Conservation (phyloP, 768 basidiomycete genomes). For the Gymnopilus dilepis region DNA sequence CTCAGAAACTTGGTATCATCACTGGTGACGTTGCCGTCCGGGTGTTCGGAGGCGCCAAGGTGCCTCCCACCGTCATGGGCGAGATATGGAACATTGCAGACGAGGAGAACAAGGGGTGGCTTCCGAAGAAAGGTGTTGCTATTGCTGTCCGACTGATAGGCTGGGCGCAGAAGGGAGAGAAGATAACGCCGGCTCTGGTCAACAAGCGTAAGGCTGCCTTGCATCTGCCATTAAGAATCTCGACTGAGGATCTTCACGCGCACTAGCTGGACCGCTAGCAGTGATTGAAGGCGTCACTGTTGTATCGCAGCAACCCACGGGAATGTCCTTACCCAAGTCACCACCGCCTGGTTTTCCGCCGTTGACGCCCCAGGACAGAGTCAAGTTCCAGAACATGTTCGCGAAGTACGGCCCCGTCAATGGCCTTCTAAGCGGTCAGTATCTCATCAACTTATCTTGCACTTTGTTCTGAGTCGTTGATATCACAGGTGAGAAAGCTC, state of each 20-base stretch:
- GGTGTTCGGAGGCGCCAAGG: conserved; percentile 83
- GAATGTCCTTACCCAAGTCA: conserved; percentile 67
- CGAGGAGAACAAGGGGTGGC: conserved; percentile 91
- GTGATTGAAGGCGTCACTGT: conserved; percentile 72
- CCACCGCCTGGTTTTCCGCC: conserved; percentile 67
- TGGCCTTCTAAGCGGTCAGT: conserved; percentile 76
- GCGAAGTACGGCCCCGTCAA: conserved; percentile 69
- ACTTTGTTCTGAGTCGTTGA: not conserved
- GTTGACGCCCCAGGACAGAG: conserved; percentile 78
- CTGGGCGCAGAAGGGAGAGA: conserved; percentile 88
- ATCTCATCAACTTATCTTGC: not conserved
- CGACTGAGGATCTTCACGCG: conserved; percentile 18
- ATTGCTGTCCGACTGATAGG: conserved; percentile 91
- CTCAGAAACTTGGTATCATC: conserved; percentile 81
- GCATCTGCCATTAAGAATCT: conserved; percentile 16
- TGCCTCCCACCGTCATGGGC: conserved; percentile 78
- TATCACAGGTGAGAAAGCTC: conserved; percentile 80
- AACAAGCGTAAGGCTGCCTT: conserved; percentile 65
- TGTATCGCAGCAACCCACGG: conserved; percentile 62
- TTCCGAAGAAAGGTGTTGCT: conserved; percentile 87
- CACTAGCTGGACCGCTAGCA: conserved; percentile 83
- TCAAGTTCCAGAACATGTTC: conserved; percentile 86
- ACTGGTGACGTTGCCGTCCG: conserved; percentile 92
- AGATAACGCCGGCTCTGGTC: conserved; percentile 62
- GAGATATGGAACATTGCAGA: conserved; percentile 96